Evolutionary conservation across 2,329 filamentous ascomycete species (phyloP).

Genomic region (Onygenales sp.): DNA sequence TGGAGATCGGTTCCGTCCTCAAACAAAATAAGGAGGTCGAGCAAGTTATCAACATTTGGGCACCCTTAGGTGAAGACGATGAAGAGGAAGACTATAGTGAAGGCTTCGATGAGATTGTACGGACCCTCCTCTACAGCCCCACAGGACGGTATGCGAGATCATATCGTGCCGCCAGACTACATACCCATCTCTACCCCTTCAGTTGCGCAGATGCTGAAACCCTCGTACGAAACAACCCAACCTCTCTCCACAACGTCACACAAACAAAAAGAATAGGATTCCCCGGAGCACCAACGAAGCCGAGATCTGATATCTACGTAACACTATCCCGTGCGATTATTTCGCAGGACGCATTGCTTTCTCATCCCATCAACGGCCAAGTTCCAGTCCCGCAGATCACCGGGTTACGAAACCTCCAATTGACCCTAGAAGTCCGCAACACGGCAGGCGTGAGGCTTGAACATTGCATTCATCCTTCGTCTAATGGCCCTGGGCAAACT

Average conservation of each 20-base stretch:
- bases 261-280: conserved; percentile 88
- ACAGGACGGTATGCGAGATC: conserved; percentile 68
- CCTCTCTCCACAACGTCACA: conserved; percentile 68
- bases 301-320: conserved; percentile 89
- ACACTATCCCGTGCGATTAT: conserved; percentile 74
- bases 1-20: conserved; percentile 67
- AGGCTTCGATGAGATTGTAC: conserved; percentile 65
- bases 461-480: conserved; percentile 76
- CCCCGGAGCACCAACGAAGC: conserved; percentile 77
- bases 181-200: conserved; percentile 72
- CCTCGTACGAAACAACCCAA: conserved; percentile 79
- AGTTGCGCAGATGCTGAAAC: conserved; percentile 65
- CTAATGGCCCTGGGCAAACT: conserved; percentile 67
- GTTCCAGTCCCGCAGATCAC: conserved; percentile 59
- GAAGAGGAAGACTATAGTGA: conserved; percentile 52
- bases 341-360: conserved; percentile 53
- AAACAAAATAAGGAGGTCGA: conserved; percentile 63
- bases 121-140: conserved; percentile 62
- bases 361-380: conserved; percentile 69
- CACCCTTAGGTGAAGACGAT: conserved; percentile 46
- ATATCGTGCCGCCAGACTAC: conserved; percentile 62
- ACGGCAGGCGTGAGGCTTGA: conserved; percentile 72
- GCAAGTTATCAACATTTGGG: conserved; percentile 69
- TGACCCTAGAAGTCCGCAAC: conserved; percentile 81
- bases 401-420: conserved; percentile 66